Evolutionary conservation across 768 basidiomycete species (phyloP), one percentile per base, ranked within the genome.

Genomic region (Pisolithus tinctorius): DNA sequence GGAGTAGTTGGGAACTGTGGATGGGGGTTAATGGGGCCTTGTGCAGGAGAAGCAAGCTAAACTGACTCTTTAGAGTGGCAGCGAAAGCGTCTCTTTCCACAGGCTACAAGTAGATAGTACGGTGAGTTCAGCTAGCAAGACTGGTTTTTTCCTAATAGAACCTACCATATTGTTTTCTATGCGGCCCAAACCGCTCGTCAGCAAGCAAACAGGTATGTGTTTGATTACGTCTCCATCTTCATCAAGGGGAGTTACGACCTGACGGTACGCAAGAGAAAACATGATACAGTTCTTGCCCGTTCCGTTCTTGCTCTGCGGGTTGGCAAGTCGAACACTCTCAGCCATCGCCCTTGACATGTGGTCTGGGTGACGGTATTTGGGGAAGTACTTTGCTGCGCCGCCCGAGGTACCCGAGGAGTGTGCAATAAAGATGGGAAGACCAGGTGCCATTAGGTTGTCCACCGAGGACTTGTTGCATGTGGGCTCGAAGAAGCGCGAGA

Each of bases 401-500:
- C 54, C 53, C 4, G 51, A 60, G 10, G 58, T 62, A 23, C 55
- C 55, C 4, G 60, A 48, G 3, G 58, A 64, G 34, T 58, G 55
- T 1, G 60, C 60, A 5, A 64, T 53, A 52, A 58, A 60, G 38
- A 54, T 53, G 39, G 58, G 63, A 23, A 60, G 45, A 4, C 63
- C 63, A 8, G 51, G 51, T 0, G 58, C 55, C 55, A 64, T 61
- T 29, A 62, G 14, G 29, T 64, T 50, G 36, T 64, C 48, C 16
- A 63, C 57, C 10, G 54, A 49, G 4, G 50, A 29, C 37, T 51
- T 50, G 30, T 9, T 59, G 27, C 62, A 63, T 1, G 62, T 58
- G n/a, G 52, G 9, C 20, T 60, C 60, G 25, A 60, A 52, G 20
- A 58, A 41, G 10, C 60, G 53, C 0, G 60, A 61, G 6, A 61